Evolutionary conservation across 75 land plant species (phyloP).

Genomic region (Azolla pinnata): DNA sequence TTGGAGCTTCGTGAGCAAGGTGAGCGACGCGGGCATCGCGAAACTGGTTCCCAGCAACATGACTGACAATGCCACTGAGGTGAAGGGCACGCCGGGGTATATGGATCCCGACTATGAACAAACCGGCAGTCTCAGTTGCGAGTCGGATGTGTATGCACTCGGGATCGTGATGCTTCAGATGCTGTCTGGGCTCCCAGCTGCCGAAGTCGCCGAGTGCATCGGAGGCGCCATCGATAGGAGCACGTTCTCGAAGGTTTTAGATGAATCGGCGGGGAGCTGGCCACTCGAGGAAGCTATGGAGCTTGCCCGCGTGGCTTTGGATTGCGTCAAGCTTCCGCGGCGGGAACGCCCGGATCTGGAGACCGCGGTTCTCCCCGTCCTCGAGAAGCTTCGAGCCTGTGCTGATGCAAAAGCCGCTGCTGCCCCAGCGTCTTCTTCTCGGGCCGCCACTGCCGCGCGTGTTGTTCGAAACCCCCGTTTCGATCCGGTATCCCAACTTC

Average conservation of each 20-base stretch:
- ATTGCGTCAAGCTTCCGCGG: slow-evolving; percentile 44
- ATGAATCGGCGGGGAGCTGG: slow-evolving; percentile 33
- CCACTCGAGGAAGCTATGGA: slow-evolving; percentile 32
- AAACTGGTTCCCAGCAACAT: slow-evolving; percentile 18
- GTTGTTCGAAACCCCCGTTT: too few relatives aligned
- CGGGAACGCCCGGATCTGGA: slow-evolving; percentile 41
- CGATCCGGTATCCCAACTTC: too few relatives aligned
- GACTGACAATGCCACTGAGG: neutral
- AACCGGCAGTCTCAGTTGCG: slow-evolving; percentile 6
- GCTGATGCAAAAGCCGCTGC: too few relatives aligned
- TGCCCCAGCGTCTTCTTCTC: too few relatives aligned
- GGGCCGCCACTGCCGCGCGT: too few relatives aligned
- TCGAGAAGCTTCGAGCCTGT: slow-evolving; percentile 15
- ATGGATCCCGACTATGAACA: slow-evolving; percentile 12
- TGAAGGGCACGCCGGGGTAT: slow-evolving; percentile 2
- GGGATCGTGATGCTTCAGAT: slow-evolving; percentile 21
- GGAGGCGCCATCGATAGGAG: slow-evolving; percentile 8
- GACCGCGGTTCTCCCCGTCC: slow-evolving; percentile 25
- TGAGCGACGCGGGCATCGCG: slow-evolving; percentile 30
- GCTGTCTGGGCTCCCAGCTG: slow-evolving; percentile 13
- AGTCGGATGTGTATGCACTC: slow-evolving; percentile 13
- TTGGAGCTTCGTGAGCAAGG: slow-evolving; percentile 21
- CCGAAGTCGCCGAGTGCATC: slow-evolving; percentile 4
- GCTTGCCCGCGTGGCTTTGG: slow-evolving; percentile 33
- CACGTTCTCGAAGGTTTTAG: too few relatives aligned